Evolutionary conservation across 768 basidiomycete genomes (phyloP).

Genomic region (Galerina marginata): DNA sequence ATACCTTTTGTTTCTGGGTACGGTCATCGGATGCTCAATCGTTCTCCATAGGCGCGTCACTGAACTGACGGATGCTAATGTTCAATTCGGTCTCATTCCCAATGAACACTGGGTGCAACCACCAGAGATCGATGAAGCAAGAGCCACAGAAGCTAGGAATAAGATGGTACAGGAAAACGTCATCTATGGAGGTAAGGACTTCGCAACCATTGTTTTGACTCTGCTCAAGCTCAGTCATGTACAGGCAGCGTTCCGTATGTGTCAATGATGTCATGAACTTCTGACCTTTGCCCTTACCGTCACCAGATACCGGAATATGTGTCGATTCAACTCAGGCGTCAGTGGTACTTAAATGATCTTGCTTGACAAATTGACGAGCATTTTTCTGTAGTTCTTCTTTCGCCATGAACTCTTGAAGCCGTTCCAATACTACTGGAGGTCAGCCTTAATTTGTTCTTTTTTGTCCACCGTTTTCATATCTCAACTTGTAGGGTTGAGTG

Average conservation of each 20-base stretch:
- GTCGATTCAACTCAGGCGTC: conserved; percentile 93
- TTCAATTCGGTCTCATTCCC: conserved; percentile 82
- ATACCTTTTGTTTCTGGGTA: conserved; percentile 19
- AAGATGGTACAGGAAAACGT: conserved; percentile 73
- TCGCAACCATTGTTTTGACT: not conserved
- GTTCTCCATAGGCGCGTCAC: conserved; percentile 49
- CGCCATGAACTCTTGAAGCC: conserved; percentile 78
- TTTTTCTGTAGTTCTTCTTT: conserved; percentile 74
- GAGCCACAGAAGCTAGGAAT: conserved; percentile 64
- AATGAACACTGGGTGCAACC: conserved; percentile 84
- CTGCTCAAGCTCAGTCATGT: conserved; percentile 6
- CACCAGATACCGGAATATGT: conserved; percentile 90
- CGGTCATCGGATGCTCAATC: not conserved
- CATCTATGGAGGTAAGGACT: conserved; percentile 65
- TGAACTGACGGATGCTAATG: conserved; percentile 63
- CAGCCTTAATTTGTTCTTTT: not conserved
- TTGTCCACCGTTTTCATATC: conserved; percentile 1
- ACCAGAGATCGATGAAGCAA: conserved; percentile 76
- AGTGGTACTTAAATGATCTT: conserved; percentile 28
- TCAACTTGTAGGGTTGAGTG: conserved; percentile 48
- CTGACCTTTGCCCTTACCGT: not conserved
- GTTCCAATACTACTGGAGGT: conserved; percentile 89
- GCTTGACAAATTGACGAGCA: not conserved
- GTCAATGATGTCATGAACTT: not conserved
- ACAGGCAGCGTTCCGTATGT: conserved; percentile 80